These are phyloP conservation scores for Claviceps spartinae DNA, from an alignment of 2,329 filamentous ascomycete species.

Conservation along the genomic window DNA sequence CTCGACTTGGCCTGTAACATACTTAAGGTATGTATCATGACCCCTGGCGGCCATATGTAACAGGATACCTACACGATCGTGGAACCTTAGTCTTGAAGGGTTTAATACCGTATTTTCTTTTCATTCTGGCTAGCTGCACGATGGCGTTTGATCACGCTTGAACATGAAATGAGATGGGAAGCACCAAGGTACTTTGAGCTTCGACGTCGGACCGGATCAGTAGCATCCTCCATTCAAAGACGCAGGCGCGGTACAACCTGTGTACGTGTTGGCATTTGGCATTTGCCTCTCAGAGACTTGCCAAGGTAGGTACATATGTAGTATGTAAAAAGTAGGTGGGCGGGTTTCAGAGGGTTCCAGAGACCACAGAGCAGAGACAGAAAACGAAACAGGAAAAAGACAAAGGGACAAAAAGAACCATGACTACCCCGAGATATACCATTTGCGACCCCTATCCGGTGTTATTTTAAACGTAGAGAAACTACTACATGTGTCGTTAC, in stretches of 20 bases:
- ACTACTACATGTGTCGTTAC: no score
- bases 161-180: background rate
- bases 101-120: background rate
- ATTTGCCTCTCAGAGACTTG: background rate
- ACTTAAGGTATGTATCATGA: background rate
- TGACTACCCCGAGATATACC: background rate
- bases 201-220: background rate
- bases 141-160: no score
- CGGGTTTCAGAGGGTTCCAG: background rate
- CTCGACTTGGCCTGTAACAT: background rate
- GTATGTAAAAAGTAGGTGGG: background rate
- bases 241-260: background rate
- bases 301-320: background rate
- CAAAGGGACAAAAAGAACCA: background rate
- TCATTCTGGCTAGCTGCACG: no score
- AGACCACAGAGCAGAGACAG: background rate
- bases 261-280: background rate
- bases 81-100: background rate
- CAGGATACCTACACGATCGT: no score
- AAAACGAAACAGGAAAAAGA: background rate
- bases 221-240: background rate
- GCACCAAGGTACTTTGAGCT: background rate
- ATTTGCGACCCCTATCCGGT: background rate
- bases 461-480: background rate
- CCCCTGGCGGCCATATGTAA: no score